Base-by-base conservation (phyloP, 306 rosid species). In the Parietaria judaica region DNA sequence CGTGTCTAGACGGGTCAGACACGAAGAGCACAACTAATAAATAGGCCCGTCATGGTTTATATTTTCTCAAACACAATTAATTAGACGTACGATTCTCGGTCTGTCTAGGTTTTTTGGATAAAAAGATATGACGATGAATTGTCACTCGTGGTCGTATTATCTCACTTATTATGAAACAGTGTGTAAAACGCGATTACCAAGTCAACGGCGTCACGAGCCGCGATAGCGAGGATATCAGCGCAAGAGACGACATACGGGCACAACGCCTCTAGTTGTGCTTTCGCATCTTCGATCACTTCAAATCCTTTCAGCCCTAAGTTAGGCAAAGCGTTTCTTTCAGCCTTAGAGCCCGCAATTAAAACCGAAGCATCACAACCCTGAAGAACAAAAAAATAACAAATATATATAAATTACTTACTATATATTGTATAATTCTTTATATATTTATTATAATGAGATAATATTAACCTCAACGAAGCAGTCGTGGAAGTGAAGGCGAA, bases 161-260 rank as follows among this genome's bases (percentile, higher is more conserved):
- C 31, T 23, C 31, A 23, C 31, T 23, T 23, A 23, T 23, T 23
- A 23, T 23, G 31, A 23, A 23, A 23, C 31, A 23, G 31, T 23
- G 31, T 23, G 31, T 23, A 23, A 31, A 55, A 14, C 8, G 6
- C 7, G 7, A 1, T 15, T 80, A 77, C 95, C 81, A 84, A 78
- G 67, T 63, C 77, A 16, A 84, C 82, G 56, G 86, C 84, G 70
- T 90, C 94, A 8, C 85, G 78, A 16, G 94, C 89, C 47, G 88
- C 97, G 49, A 86, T 67, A n/a, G 84, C 88, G 17, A 84, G 67
- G 12, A 83, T 78, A 68, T 89, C 84, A 51, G 91, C 85, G 58
- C 91, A 80, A 5, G 90, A 88, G 37, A 88, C 88, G 47, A 83
- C 68, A 17, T 86, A 86, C 43, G 90, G 94, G 14, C 88, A 88